These are phyloP conservation scores for Penicillium sp. DNA, from an alignment of 2,329 filamentous ascomycete species.

Conservation along the genomic window DNA sequence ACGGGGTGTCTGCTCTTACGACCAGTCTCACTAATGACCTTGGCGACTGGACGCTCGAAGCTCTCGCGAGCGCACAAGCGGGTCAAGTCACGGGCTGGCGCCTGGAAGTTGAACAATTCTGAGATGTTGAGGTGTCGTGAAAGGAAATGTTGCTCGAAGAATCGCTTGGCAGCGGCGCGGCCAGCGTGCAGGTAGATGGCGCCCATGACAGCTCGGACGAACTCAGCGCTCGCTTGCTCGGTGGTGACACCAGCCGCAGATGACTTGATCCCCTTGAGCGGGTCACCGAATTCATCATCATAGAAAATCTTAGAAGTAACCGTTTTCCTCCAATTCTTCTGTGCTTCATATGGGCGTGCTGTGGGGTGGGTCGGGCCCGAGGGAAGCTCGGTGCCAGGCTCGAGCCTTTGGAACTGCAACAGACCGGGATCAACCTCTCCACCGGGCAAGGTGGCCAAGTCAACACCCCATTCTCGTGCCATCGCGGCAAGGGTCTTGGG, in stretches of 20 bases:
- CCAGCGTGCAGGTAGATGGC: constrained; percentile 84
- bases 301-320: constrained; percentile 75
- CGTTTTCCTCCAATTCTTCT: constrained; percentile 66
- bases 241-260: constrained; percentile 44
- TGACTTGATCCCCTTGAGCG: constrained; percentile 35
- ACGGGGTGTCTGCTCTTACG: constrained; percentile 81
- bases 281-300: constrained; percentile 81
- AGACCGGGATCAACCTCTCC: constrained; percentile 89
- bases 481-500: constrained; percentile 70
- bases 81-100: constrained; percentile 79
- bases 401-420: constrained; percentile 69
- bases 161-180: constrained; percentile 72
- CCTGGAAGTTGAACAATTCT: constrained; percentile 77
- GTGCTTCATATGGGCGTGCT: constrained; percentile 45
- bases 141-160: constrained; percentile 81
- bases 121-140: constrained; percentile 74
- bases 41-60: constrained; percentile 82
- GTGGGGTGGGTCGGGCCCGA: constrained; percentile 44
- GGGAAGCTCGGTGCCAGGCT: constrained; percentile 45
- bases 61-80: constrained; percentile 83
- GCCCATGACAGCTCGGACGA: constrained; percentile 81
- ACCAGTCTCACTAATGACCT: constrained; percentile 88
- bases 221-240: constrained; percentile 67
- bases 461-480: constrained; percentile 85
- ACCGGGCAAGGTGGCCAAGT: constrained; percentile 80